Percentiles rank a stretch among this genome's conserved stretches.
These are phyloP conservation scores for Geotrichum armillariae DNA, from an alignment of 1,139 yeast species.

Conservation along the genomic window DNA sequence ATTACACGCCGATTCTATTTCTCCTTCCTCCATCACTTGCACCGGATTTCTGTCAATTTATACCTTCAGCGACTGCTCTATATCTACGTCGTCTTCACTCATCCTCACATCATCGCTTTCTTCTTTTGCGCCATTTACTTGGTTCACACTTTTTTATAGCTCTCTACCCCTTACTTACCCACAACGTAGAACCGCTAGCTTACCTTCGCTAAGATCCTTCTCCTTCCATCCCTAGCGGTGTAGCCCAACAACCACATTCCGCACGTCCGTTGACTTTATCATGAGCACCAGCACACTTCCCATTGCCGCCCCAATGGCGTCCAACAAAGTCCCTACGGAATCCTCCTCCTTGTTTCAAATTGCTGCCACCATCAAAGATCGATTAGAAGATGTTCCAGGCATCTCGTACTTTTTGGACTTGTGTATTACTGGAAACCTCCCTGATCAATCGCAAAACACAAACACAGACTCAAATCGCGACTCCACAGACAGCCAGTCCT, in stretches of 20 bases:
- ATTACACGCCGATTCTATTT: background rate
- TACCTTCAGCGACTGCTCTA: conserved; percentile 1
- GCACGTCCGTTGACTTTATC: background rate
- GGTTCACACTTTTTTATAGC: background rate
- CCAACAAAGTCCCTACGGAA: conserved; percentile 15
- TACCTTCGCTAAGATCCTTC: background rate
- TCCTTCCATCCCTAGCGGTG: too few relatives aligned
- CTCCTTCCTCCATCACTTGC: conserved; percentile 3
- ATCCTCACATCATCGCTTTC: background rate
- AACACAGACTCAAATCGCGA: conserved; percentile 8
- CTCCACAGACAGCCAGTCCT: conserved; percentile 16
- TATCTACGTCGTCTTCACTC: conserved; percentile 19
- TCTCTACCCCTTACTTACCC: background rate
- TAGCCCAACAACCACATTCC: background rate
- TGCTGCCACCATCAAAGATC: conserved; percentile 57
- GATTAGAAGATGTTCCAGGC: conserved; percentile 65
- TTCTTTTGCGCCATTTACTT: background rate
- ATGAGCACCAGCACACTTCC: background rate
- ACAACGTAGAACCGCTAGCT: background rate
- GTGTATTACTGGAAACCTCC: conserved; percentile 26
- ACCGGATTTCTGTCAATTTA: too few relatives aligned
- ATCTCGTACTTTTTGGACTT: conserved; percentile 68
- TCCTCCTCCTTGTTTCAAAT: conserved; percentile 65
- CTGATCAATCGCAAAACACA: conserved; percentile 18
- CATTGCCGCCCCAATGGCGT: too few relatives aligned